Evolutionary conservation across 2,329 filamentous ascomycete genomes (phyloP).

Genomic region (Sphaerostilbella broomeana): DNA sequence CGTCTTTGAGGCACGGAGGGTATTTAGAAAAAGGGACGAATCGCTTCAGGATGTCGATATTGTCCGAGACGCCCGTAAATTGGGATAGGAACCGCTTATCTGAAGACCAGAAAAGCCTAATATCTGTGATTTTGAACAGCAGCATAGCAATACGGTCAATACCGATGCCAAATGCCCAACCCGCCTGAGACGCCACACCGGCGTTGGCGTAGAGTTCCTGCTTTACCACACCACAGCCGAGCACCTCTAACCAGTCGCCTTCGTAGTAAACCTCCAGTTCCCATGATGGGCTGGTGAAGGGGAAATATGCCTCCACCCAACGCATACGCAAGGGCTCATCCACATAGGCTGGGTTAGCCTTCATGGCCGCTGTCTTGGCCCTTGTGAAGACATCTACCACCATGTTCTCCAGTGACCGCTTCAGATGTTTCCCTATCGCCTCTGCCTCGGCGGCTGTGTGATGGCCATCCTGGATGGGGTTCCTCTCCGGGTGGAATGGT

Average conservation of each 20-base stretch:
- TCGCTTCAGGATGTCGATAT: constrained; percentile 44
- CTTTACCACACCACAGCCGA: constrained; percentile 86
- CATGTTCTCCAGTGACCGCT: constrained; percentile 81
- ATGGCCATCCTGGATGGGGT: constrained; percentile 68
- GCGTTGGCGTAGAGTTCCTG: constrained; percentile 76
- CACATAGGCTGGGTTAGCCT: constrained; percentile 41
- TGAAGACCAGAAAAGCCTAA: constrained; percentile 89
- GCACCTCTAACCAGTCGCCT: constrained; percentile 90
- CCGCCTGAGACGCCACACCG: constrained; percentile 65
- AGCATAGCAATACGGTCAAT: constrained; percentile 96
- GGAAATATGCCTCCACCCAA: constrained; percentile 97
- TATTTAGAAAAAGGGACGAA: constrained; percentile 90
- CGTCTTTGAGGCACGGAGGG: constrained; percentile 83
- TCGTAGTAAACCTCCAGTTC: constrained; percentile 94
- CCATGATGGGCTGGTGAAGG: constrained; percentile 92
- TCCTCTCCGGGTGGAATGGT: constrained; percentile 66
- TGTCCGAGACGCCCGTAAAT: constrained; percentile 58
- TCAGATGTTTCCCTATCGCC: constrained; percentile 77
- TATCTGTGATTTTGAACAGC: constrained; percentile 91
- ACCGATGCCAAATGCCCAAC: constrained; percentile 94
- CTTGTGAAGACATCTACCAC: constrained; percentile 82
- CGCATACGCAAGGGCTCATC: constrained; percentile 75
- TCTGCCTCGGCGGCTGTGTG: constrained; percentile 73
- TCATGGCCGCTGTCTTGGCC: constrained; percentile 59
- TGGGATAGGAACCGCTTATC: constrained; percentile 82